Evolutionary conservation across 2,329 filamentous ascomycete genomes (phyloP).

Genomic region (Allantophomopsis cytisporea): DNA sequence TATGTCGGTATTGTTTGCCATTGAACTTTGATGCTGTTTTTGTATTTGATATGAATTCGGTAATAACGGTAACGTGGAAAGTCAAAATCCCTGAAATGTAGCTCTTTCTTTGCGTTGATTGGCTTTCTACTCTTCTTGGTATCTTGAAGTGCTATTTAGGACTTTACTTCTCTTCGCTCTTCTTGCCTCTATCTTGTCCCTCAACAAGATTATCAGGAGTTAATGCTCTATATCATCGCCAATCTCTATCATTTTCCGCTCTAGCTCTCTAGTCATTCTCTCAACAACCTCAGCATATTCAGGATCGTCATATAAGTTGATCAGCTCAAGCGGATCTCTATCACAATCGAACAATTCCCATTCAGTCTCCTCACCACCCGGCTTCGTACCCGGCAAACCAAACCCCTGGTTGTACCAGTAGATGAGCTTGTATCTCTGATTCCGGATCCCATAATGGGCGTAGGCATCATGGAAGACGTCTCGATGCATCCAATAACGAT

Average conservation of each 20-base stretch:
- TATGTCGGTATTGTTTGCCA: too few species aligned
- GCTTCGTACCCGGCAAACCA: conserved; percentile 27
- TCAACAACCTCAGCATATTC: conserved; percentile 22
- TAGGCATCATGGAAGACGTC: conserved; percentile 33
- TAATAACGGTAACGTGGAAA: too few species aligned
- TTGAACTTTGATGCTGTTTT: too few species aligned
- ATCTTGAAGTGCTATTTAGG: too few species aligned
- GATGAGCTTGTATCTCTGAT: conserved; percentile 38
- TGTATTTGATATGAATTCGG: too few species aligned
- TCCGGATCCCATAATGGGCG: conserved; percentile 36
- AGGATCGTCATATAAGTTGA: conserved; percentile 27
- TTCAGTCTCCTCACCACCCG: conserved; percentile 27
- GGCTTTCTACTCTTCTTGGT: too few species aligned
- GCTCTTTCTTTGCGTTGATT: too few species aligned
- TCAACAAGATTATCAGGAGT: too few species aligned
- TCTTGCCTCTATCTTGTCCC: too few species aligned
- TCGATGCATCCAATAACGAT: conserved; percentile 42
- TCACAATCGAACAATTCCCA: conserved; percentile 41
- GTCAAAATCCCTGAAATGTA: too few species aligned
- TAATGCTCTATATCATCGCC: conserved; percentile 23
- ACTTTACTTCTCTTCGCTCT: too few species aligned
- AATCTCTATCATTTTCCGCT: conserved; percentile 36
- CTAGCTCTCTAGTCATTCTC: conserved; percentile 26
- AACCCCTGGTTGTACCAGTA: conserved; percentile 40
- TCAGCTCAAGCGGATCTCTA: conserved; percentile 33